Conservation (phyloP, 177 flowering plant genomes). For the Vitis hybrid region DNA sequence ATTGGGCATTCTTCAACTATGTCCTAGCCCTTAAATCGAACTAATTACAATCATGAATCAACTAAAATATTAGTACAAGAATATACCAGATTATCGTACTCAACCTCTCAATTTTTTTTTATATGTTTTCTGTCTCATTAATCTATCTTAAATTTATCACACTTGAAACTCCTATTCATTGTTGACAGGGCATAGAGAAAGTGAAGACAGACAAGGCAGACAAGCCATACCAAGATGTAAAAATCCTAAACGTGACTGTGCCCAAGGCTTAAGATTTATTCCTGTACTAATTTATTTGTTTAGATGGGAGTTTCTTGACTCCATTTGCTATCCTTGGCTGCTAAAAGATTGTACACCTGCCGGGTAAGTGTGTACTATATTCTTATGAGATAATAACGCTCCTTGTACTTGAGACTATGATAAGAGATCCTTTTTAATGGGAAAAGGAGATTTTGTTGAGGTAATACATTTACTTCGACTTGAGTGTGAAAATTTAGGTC, state of each 20-base stretch:
- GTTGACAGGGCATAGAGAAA: slow-evolving; percentile 81
- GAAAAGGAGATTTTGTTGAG: no score
- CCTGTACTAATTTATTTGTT: neutral
- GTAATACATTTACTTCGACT: no score
- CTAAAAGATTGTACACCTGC: neutral
- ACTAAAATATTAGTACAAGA: no score
- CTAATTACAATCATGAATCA: no score
- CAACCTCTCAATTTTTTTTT: neutral
- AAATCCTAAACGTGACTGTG: slow-evolving; percentile 88
- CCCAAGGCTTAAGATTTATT: slow-evolving; percentile 54
- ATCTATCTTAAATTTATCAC: neutral
- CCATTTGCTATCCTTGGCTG: neutral
- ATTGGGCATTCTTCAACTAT: no score
- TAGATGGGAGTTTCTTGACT: neutral
- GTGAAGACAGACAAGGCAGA: slow-evolving; percentile 89
- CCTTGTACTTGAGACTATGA: neutral
- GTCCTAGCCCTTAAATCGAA: no score
- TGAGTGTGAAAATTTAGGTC: no score
- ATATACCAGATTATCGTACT: no score
- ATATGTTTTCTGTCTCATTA: neutral
- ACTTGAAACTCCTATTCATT: neutral
- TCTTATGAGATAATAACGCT: neutral
- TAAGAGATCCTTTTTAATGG: neutral
- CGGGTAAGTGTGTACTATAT: neutral
- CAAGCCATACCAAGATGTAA: slow-evolving; percentile 91